Percentiles rank a stretch among this genome's conserved stretches.
Conservation (phyloP, 2,329 filamentous ascomycete species). For the Colletotrichum sp. region DNA sequence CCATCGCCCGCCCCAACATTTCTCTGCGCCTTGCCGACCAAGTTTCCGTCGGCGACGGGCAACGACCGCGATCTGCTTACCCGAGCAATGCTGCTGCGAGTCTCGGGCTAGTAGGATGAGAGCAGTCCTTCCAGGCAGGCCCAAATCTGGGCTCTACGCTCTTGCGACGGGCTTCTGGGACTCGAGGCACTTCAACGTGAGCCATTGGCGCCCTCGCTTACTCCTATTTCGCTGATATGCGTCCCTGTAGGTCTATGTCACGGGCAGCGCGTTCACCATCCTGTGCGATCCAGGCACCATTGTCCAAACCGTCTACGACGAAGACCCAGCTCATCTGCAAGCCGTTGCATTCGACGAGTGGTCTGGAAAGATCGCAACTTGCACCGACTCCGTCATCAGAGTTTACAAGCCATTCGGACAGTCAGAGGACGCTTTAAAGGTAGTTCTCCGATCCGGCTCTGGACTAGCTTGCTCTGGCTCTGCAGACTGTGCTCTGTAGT, state of each 20-base stretch:
- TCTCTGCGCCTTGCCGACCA: neutral
- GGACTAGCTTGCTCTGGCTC: neutral
- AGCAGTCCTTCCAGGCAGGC: conserved; percentile 79
- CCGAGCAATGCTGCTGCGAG: conserved; percentile 9
- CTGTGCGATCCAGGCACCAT: conserved; percentile 76
- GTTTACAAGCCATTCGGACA: conserved; percentile 79
- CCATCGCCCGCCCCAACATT: neutral
- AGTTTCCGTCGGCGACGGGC: neutral
- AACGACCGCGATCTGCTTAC: neutral
- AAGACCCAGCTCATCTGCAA: conserved; percentile 70
- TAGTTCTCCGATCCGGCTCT: conserved; percentile 39
- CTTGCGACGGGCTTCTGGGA: conserved; percentile 78
- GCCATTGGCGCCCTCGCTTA: conserved; percentile 28
- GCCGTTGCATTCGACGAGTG: conserved; percentile 82
- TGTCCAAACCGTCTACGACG: conserved; percentile 89
- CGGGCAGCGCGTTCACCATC: conserved; percentile 85
- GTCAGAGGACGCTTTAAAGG: conserved; percentile 75
- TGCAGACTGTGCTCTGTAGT: neutral
- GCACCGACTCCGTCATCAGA: conserved; percentile 69
- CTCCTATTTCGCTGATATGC: conserved; percentile 12
- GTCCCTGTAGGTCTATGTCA: conserved; percentile 76
- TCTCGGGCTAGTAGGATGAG: conserved; percentile 64
- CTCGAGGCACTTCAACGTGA: conserved; percentile 73
- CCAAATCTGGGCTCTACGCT: conserved; percentile 78
- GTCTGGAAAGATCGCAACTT: conserved; percentile 84